Evolutionary conservation across 2,329 filamentous ascomycete species (phyloP), one percentile per base, ranked within the genome.

Genomic region (Rhexocercosporidium sp.): DNA sequence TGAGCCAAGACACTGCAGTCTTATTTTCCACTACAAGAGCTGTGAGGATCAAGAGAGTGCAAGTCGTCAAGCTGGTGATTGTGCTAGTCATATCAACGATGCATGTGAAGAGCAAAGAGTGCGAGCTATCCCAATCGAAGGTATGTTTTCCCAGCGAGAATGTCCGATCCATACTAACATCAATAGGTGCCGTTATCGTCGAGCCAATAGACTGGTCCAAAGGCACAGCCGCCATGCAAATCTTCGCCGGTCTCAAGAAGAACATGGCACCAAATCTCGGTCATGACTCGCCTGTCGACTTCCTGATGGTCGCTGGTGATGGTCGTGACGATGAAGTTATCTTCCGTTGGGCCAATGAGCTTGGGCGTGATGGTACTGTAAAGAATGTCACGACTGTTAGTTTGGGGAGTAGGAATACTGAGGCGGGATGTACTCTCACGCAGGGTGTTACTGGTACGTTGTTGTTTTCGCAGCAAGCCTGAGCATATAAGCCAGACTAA

Each of bases 31-130:
- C 79, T 96, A 96, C 81, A 92, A 92, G 77, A 90, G 89, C 62
- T 90, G 92, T 1, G 91, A 93, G 64, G 93, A 97, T 76, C 87
- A 87, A 66, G 88, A 91, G 61, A 86, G 87, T 27, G 94, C 94
- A 0, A 85, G 87, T 66, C 89, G 93, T 22, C 91, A 94, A 74
- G 95, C 94, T 0, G 92, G 91, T 22, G 95, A 98, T 77, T 97
- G 94, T 75, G 93, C 93, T 0, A 94, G 92, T 69, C 94, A 97
- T 75, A 96, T 98, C 83, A 98, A 98, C 76, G 94, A 97, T 76
- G 92, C 93, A 0, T 97, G 94, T 77, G 90, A 93, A 76, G 88
- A 86, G 64, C 92, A 96, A 79, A 87, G 89, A 37, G 91, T 98
- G 4, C 93, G 94, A 75, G 95, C 95, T 5, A 87, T 97, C 20